Base-by-base conservation (phyloP, 2,329 filamentous ascomycete genomes). In the Penicillium sp. region DNA sequence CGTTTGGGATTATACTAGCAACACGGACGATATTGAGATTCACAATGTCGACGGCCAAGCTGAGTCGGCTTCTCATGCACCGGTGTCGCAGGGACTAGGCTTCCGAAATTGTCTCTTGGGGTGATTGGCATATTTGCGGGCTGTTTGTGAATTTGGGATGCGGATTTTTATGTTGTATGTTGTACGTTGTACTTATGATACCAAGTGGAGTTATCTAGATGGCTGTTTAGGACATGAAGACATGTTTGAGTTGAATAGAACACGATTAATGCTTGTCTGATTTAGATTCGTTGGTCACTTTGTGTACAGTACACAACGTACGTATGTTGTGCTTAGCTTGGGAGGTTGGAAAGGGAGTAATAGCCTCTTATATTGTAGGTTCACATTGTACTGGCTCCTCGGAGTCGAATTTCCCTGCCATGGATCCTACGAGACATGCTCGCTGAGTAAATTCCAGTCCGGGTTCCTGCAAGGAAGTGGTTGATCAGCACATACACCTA, bases 151-250 rank as follows among this genome's bases (percentile, higher is more conserved):
- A 29, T 27, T 40, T 43, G 27, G 18, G 26, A 38, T 23, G 40
- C 8, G 45, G 11, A 9, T 34, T 52, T 7, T 23, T 46, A n/a
- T n/a, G n/a, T n/a, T n/a, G n/a, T 39, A 11, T 42, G 46, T 23
- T 23, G 5, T 23, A 23, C 23, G 23, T 23, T 23, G 23, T 23
- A 23, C 23, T 53, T 47, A 58, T 59, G 58, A 61, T 61, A 61
- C 59, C 59, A 60, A 41, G n/a, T 44, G 58, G 50, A 51, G 53
- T 53, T 56, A 48, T 48, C 47, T 58, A 60, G 55, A 60, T 35
- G 45, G 7, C 4, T 27, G 4, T 34, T 49, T 50, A 34, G 23
- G 27, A 16, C 23, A 23, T 23, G 23, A 23, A 23, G 23, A 23
- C 23, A 23, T 23, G 4, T 23, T 23, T 23, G 11, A 46, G 14